These are phyloP conservation scores for Alectoria sarmentosa DNA, from an alignment of 495 filamentous ascomycete species.

Conservation along the genomic window DNA sequence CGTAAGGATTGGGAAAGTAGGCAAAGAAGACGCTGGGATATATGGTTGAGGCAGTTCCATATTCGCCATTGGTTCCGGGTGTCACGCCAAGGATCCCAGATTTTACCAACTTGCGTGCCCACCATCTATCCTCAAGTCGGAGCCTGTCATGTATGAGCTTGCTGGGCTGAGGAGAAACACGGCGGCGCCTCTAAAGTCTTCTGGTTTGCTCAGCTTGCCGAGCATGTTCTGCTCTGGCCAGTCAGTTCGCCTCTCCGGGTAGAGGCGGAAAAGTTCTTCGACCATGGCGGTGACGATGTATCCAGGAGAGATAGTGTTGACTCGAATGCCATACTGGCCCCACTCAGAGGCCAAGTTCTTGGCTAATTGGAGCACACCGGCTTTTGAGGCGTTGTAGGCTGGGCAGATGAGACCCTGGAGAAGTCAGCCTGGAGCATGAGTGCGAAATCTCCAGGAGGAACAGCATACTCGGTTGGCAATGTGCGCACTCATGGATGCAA, in stretches of 20 bases:
- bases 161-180: conserved; percentile 85
- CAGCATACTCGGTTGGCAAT: conserved; percentile 56
- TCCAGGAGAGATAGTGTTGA: conserved; percentile 91
- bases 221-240: conserved; percentile 93
- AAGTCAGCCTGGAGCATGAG: conserved; percentile 1
- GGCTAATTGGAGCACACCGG: conserved; percentile 74
- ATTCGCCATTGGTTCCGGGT: too few species aligned
- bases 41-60: conserved; percentile 27
- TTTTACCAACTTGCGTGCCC: conserved; percentile 75
- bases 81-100: too few species aligned
- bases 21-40: conserved; percentile 27
- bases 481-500: conserved; percentile 67
- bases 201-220: conserved; percentile 64
- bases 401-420: conserved; percentile 60
- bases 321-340: conserved; percentile 81
- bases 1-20: conserved; percentile 30
- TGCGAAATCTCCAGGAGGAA: neutral
- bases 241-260: conserved; percentile 63
- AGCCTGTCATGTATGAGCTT: conserved; percentile 79
- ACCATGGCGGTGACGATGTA: conserved; percentile 96
- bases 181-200: conserved; percentile 73
- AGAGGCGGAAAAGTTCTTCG: conserved; percentile 64
- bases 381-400: conserved; percentile 89
- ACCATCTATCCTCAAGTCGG: conserved; percentile 74
- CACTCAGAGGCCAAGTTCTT: conserved; percentile 84